Base-by-base conservation (phyloP, 805 yeast species). In the Myxozyma neotropica region DNA sequence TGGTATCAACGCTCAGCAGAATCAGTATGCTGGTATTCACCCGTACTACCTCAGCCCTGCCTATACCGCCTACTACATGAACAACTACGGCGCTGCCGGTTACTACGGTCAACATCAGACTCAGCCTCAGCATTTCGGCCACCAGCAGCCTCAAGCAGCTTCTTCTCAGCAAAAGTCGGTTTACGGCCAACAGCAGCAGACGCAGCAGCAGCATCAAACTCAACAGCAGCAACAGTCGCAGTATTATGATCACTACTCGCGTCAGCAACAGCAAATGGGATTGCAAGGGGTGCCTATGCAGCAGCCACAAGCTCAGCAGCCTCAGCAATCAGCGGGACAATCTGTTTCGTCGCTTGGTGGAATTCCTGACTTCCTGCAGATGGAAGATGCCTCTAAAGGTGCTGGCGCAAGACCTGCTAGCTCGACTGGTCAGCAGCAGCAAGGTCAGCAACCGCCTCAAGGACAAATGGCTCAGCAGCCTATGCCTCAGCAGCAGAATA, bases 21-120 rank as follows among this genome's bases (percentile, higher is more conserved):
- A 53, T 53, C 64, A 61, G 43, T 65, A 65, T 53, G 43, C 43
- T 19, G 44, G 47, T 47, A 50, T 64, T 17, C 68, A 65, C 60
- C 68, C 68, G 7, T 65, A 64, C 64, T 65, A 64, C 54, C 24
- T 65, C 54, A 48, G 39, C 38, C 68, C 68, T 19, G 58, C 64
- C 17, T 65, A 65, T 43, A 50, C 65, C 15, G 66, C 66, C 21
- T 64, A 65, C 59, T 65, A 65, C 64, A 61, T 65, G 63, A 61
- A 62, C 55, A 62, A 61, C 55, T 65, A 43, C 48, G 66, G 49
- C 12, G 33, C 33, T 7, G 33, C 33, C 10, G 68, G 66, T 12
- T 65, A 65, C 52, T 65, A 65, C 40, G 63, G 59, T 12, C 64
- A 61, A 35, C 67, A 60, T 45, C 68, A 58, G 56, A 43, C 53